phyloP scores from a whole-genome alignment of 805 yeast genomes.

The Priceomyces melissophilus region DNA sequence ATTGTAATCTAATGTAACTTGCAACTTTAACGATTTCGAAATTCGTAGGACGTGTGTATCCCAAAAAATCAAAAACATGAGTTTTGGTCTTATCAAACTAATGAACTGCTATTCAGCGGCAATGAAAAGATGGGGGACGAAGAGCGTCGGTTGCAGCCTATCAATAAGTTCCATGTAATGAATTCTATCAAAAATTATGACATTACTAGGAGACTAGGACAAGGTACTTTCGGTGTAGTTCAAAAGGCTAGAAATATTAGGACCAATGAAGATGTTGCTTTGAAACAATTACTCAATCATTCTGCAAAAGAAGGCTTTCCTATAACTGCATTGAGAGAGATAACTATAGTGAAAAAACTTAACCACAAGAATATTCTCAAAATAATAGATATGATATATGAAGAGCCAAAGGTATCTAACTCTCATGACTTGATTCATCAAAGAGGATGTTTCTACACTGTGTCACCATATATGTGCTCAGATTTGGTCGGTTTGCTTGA shows the following conservation, averaged over 20 bases:
- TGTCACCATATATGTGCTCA: constrained; percentile 87
- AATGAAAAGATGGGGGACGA: no score
- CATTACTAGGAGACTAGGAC: constrained; percentile 37
- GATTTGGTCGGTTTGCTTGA: constrained; percentile 88
- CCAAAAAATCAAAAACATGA: not conserved
- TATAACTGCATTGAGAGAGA: constrained; percentile 91
- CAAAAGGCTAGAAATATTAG: constrained; percentile 63
- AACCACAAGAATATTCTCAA: constrained; percentile 70
- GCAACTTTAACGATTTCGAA: not conserved
- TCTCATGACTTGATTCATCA: constrained; percentile 33
- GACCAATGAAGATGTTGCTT: constrained; percentile 69
- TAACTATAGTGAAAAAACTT: constrained; percentile 70
- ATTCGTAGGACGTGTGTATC: not conserved
- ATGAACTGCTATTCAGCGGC: no score
- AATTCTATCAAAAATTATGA: constrained; percentile 27
- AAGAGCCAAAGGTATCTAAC: constrained; percentile 28
- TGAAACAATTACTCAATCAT: constrained; percentile 79
- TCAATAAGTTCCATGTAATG: constrained; percentile 29
- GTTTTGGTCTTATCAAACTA: not conserved
- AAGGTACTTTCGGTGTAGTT: constrained; percentile 66
- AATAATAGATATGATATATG: constrained; percentile 70
- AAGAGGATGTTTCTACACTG: constrained; percentile 68
- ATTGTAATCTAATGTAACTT: not conserved
- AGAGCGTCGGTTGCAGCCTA: constrained; percentile 13
- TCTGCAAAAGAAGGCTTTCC: constrained; percentile 83